These are phyloP conservation scores for Aspergillus sp. DNA, from an alignment of 2,329 filamentous ascomycete genomes.

Conservation along the genomic window DNA sequence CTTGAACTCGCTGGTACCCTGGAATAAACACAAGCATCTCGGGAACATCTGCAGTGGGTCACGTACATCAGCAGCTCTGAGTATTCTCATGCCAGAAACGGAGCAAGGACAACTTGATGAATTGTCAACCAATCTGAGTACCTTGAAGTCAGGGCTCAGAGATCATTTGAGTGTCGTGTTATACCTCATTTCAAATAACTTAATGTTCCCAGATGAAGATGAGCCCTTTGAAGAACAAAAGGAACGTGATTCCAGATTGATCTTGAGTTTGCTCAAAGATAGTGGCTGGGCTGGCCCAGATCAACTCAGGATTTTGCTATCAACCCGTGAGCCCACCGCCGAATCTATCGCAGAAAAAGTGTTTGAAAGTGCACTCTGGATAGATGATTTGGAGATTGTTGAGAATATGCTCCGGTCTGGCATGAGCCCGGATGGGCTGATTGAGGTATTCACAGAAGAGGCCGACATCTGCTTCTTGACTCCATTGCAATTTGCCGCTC, in stretches of 20 bases:
- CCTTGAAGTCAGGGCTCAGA: neutral
- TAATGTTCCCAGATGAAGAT: neutral
- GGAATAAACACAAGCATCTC: conserved; percentile 12
- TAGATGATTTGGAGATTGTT: neutral
- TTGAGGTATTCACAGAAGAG: conserved; percentile 1
- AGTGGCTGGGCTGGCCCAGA: conserved; percentile 6
- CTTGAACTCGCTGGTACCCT: conserved; percentile 17
- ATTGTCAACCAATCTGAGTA: neutral
- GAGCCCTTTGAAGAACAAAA: neutral
- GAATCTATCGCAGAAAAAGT: conserved; percentile 20
- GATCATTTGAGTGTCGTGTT: conserved; percentile 9
- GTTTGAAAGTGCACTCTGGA: conserved; percentile 17
- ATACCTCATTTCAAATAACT: conserved; percentile 21
- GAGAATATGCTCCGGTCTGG: neutral
- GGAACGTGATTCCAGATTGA: neutral
- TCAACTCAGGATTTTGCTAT: neutral
- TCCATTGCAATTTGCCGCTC: conserved; percentile 4
- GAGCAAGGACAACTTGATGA: conserved; percentile 3
- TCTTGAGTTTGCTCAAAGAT: neutral
- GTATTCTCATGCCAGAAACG: conserved; percentile 22
- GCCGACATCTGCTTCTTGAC: neutral
- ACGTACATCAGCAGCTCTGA: conserved; percentile 16
- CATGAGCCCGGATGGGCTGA: neutral
- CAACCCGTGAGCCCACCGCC: conserved; percentile 19
- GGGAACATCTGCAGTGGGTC: conserved; percentile 15